These are phyloP conservation scores for Bothriochloa decipiens DNA, from an alignment of 176 grass and related monocot genomes.

Conservation along the genomic window DNA sequence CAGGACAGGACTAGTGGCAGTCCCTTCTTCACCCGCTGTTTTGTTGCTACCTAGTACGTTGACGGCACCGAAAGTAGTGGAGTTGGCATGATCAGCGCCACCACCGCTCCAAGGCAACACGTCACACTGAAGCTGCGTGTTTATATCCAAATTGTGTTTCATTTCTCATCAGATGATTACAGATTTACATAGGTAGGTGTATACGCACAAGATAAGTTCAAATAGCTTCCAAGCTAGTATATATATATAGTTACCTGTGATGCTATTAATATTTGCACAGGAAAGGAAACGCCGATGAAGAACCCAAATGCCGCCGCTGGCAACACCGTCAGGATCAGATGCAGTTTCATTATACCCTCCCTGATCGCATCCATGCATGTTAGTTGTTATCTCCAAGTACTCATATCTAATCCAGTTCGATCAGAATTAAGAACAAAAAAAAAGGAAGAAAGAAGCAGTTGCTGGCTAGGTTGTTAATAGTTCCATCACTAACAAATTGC, in stretches of 20 bases:
- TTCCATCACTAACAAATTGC: too few species aligned
- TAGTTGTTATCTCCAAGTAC: too few species aligned
- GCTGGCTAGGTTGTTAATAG: too few species aligned
- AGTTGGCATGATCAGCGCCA: neutral
- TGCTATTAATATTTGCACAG: neutral
- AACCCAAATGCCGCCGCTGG: constrained; percentile 13
- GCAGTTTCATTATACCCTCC: neutral
- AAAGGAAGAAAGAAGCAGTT: too few species aligned
- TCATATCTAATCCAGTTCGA: too few species aligned
- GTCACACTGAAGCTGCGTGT: constrained; percentile 5
- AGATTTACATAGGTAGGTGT: too few species aligned
- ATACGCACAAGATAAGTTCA: neutral
- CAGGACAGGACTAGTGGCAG: too few species aligned
- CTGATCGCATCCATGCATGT: too few species aligned
- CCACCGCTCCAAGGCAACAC: neutral
- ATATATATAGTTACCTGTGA: constrained; percentile 20
- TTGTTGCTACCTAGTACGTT: neutral
- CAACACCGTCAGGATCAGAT: neutral
- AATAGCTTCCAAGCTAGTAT: neutral
- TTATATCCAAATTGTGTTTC: neutral
- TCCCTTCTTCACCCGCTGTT: neutral
- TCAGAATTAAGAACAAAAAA: too few species aligned
- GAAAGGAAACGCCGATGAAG: constrained; percentile 39
- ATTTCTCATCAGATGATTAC: neutral
- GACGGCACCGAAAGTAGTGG: neutral